These are phyloP conservation scores for Fusarium albidum DNA, from an alignment of 2,329 filamentous ascomycete genomes.

Conservation along the genomic window DNA sequence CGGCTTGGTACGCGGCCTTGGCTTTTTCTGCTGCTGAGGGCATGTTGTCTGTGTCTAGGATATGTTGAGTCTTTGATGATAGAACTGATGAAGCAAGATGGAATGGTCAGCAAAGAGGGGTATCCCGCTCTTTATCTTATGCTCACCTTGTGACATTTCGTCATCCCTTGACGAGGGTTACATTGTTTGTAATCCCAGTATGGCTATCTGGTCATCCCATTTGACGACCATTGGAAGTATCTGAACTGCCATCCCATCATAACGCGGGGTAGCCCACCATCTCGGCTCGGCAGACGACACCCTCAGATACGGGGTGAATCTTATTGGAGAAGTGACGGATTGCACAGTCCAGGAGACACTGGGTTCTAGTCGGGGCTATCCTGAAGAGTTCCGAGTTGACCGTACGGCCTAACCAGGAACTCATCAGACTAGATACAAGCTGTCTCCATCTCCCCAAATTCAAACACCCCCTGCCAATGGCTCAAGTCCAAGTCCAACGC, in stretches of 20 bases:
- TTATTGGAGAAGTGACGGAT: too few species aligned
- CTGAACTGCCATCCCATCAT: conserved; percentile 26
- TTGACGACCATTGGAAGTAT: conserved; percentile 18
- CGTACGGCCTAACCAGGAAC: too few species aligned
- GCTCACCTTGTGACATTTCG: conserved; percentile 17
- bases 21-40: conserved; percentile 30
- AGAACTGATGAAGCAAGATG: not conserved
- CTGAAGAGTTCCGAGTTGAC: too few species aligned
- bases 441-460: too few species aligned
- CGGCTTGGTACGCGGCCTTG: conserved; percentile 30
- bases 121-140: conserved; percentile 14
- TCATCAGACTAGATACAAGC: too few species aligned
- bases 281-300: too few species aligned
- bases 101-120: conserved; percentile 15
- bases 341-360: too few species aligned
- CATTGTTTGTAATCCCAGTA: conserved; percentile 20
- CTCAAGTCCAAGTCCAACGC: not conserved
- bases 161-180: conserved; percentile 8
- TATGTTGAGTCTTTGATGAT: not conserved
- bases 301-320: too few species aligned
- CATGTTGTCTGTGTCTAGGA: conserved; percentile 4
- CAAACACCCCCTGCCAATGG: conserved; percentile 13
- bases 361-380: too few species aligned
- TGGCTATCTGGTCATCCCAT: conserved; percentile 5
- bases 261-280: conserved; percentile 30